phyloP scores from a whole-genome alignment of 495 filamentous ascomycete species.

The Penicillium ucsense region DNA sequence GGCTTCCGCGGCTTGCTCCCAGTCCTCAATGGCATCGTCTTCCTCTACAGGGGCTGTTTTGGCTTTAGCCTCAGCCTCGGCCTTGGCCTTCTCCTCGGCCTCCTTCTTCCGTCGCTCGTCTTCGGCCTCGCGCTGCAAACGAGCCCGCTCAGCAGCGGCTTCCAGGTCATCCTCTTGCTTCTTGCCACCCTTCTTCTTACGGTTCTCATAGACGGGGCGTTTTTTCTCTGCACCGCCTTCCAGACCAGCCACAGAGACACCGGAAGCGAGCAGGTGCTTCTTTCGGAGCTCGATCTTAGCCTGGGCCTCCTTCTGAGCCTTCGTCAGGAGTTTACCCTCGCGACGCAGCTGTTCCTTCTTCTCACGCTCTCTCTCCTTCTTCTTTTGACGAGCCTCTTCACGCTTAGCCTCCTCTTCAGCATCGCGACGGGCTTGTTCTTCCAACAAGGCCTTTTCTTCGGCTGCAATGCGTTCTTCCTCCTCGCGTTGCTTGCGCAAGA shows the following conservation, averaged over 20 bases:
- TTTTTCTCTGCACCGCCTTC: constrained; percentile 62
- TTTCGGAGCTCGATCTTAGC: constrained; percentile 74
- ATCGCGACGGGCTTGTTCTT: constrained; percentile 55
- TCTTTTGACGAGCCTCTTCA: constrained; percentile 65
- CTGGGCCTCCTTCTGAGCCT: constrained; percentile 84
- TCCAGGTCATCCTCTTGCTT: constrained; percentile 68
- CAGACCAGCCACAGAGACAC: constrained; percentile 65
- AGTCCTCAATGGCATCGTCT: constrained; percentile 64
- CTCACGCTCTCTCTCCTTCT: constrained; percentile 94
- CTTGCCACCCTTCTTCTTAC: constrained; percentile 65
- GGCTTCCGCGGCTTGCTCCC: constrained; percentile 77
- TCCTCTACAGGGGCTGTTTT: constrained; percentile 46
- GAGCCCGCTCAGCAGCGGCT: constrained; percentile 48
- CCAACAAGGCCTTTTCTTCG: constrained; percentile 65
- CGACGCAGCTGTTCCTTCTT: constrained; percentile 91
- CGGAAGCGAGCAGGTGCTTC: constrained; percentile 88
- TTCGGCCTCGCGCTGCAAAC: constrained; percentile 53
- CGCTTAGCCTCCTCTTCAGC: constrained; percentile 67
- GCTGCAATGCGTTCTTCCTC: constrained; percentile 56
- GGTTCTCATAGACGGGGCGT: constrained; percentile 60
- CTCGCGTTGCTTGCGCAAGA: constrained; percentile 61
- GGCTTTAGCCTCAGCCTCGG: constrained; percentile 49
- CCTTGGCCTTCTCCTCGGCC: constrained; percentile 58
- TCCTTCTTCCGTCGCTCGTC: constrained; percentile 57
- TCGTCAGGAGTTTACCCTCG: constrained; percentile 90